Conservation (phyloP, 441 rosid species). For the Syzygium malaccense region DNA sequence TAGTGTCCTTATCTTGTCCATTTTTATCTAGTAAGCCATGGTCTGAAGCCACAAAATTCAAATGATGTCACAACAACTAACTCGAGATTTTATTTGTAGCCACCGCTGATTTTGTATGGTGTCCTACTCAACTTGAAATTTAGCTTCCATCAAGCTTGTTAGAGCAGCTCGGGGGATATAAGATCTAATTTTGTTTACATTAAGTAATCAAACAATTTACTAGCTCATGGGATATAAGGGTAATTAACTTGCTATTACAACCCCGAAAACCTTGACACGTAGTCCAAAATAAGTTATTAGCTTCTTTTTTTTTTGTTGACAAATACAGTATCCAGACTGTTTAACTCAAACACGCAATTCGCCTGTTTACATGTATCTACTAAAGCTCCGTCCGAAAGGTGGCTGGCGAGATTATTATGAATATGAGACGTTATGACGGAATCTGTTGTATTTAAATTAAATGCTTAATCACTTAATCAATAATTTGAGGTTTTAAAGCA, state of each 20-base stretch:
- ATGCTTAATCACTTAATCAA: too few relatives aligned
- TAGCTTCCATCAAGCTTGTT: background rate
- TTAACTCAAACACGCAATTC: background rate
- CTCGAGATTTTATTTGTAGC: background rate
- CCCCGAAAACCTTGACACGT: background rate
- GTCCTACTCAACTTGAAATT: background rate
- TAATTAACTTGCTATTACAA: background rate
- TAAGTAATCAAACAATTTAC: background rate
- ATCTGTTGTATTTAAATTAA: background rate
- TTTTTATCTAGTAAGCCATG: background rate
- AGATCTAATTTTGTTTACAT: background rate
- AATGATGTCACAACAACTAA: background rate
- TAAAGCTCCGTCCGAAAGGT: background rate
- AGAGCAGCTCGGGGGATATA: background rate
- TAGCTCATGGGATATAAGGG: background rate
- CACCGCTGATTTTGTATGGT: background rate
- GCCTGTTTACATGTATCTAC: background rate
- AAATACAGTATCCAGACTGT: background rate
- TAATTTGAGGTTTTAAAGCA: too few relatives aligned
- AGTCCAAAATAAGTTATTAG: background rate
- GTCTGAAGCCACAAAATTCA: fast-evolving
- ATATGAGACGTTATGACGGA: background rate
- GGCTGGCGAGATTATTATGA: fast-evolving
- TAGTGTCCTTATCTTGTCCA: too few relatives aligned
- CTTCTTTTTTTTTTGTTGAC: background rate